Evolutionary conservation across 1,284 basidiomycete species (phyloP).

Genomic region (Fomitopsis palustris): DNA sequence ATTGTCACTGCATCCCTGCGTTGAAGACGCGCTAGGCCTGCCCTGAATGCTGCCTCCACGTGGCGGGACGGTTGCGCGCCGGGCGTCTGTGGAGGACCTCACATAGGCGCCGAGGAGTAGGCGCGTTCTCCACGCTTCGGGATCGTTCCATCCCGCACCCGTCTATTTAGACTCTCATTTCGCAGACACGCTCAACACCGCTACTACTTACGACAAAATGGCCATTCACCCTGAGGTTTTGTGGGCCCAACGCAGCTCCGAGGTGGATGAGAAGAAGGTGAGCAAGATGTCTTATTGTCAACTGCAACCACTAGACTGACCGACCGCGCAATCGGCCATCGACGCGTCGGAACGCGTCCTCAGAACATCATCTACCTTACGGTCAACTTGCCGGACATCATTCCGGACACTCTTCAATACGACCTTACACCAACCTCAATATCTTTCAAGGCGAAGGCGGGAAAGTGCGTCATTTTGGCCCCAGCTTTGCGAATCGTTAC

Average conservation of each 20-base stretch:
- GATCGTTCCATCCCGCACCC: constrained; percentile 27
- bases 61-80: not conserved
- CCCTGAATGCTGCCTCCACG: constrained; percentile 4
- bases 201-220: constrained; percentile 31
- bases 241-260: constrained; percentile 88
- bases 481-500: not conserved
- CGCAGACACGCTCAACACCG: constrained; percentile 10
- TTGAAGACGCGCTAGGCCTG: not conserved
- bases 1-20: not conserved
- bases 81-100: not conserved
- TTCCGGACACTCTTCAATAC: constrained; percentile 57
- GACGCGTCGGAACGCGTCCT: constrained; percentile 15
- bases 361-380: constrained; percentile 86
- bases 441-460: constrained; percentile 68
- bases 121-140: constrained; percentile 34
- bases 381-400: constrained; percentile 81
- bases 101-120: not conserved
- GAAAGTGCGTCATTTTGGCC: constrained; percentile 50
- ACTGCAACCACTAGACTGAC: no score
- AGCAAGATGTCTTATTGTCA: constrained; percentile 12
- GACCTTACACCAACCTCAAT: constrained; percentile 61
- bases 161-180: constrained; percentile 11
- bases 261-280: constrained; percentile 66
- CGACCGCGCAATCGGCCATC: constrained; percentile 20
- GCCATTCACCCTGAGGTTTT: constrained; percentile 78